Base-by-base conservation (phyloP, 805 yeast genomes). In the Teunomyces aglyptinius region DNA sequence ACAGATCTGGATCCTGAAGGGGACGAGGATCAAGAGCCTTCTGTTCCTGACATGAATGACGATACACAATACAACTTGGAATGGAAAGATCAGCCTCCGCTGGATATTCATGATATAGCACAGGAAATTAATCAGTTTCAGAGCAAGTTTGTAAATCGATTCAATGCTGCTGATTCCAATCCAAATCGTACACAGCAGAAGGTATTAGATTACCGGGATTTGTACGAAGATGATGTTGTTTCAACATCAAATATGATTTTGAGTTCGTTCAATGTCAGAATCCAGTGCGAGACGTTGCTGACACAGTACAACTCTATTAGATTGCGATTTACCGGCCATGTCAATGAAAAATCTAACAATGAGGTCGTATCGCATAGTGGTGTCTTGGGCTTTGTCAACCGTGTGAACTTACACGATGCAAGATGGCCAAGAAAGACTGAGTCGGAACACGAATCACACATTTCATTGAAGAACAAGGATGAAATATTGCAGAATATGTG, bases 251-350 rank as follows among this genome's bases (percentile, higher is more conserved):
- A 29, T 10, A 29, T 40, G 46, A 48, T 31, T 22, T 39, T 40
- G 41, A 40, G 33, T 27, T 40, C 45, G 1, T 60, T 64, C 47
- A 51, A 56, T 20, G 56, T 59, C 39, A 64, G 59, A 41, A 69
- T 68, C 20, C 74, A 69, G 46, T 63, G 71, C 50, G 75, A 71
- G 48, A 62, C 65, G 2, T 54, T 71, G 4, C 47, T 56, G 35
- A 58, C 66, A 2, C 71, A 71, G 43, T 71, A 70, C 56, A 69
- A 64, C 5, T 63, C 64, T 11, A 67, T 71, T 10, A 50, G 75
- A 29, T 55, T 68, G 13, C 53, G 76, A 27, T 71, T 68, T 39
- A 54, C 64, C 12, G 55, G 55, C 7, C 40, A 49, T 15, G 41
- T 44, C 43, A 29, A 15, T 10, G 34, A 43, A 31, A 33, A 27